Conservation (phyloP, 805 yeast species). For the Candida verbasci region DNA sequence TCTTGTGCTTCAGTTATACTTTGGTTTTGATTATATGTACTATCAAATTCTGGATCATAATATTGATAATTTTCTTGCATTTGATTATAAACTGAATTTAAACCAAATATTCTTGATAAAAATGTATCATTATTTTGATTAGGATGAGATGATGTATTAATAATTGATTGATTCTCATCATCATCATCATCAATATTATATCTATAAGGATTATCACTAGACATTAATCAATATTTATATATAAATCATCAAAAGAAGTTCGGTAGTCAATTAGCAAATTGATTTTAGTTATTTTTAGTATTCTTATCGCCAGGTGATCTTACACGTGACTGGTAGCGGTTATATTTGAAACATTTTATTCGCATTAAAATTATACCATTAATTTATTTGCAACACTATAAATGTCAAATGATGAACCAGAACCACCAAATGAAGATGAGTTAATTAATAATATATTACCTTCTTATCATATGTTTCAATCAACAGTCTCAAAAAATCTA, state of each 20-base stretch:
- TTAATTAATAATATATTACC: conserved; percentile 34
- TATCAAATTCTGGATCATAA: conserved; percentile 32
- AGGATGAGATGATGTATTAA: background rate
- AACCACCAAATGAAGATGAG: conserved; percentile 16
- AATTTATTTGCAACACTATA: too few species aligned
- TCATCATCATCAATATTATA: conserved; percentile 2
- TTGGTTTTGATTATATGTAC: conserved; percentile 10
- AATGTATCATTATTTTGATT: conserved; percentile 42
- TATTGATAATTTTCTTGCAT: conserved; percentile 35
- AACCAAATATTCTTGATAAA: conserved; percentile 61
- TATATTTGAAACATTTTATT: background rate
- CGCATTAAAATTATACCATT: too few species aligned
- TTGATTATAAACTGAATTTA: conserved; percentile 40
- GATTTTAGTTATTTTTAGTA: background rate
- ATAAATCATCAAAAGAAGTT: background rate
- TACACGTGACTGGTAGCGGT: conserved; percentile 5
- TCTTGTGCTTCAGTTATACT: conserved; percentile 3
- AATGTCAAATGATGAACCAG: conserved; percentile 6
- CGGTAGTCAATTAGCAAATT: background rate
- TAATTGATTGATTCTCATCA: background rate
- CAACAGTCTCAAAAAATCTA: conserved; percentile 35
- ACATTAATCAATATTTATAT: background rate
- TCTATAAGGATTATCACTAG: conserved; percentile 4
- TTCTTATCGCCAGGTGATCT: conserved; percentile 4
- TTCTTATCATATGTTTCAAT: conserved; percentile 41